A percentile compares a stretch with the other conserved stretches of the same genome.
phyloP scores from a whole-genome alignment of 163 green algal species.

The Scenedesmus sp. region DNA sequence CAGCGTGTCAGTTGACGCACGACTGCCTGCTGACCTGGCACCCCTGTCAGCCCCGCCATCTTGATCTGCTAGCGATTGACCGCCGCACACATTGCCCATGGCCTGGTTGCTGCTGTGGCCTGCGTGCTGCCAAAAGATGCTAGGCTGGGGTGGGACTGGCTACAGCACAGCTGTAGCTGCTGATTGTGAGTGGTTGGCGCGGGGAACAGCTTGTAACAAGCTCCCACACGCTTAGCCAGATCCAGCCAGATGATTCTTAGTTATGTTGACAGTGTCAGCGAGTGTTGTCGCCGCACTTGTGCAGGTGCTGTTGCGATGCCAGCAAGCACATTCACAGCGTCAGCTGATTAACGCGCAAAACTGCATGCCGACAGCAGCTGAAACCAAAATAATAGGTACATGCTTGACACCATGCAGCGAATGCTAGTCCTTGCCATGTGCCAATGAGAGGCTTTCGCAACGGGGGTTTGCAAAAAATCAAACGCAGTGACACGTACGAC shows the following conservation, averaged over 20 bases:
- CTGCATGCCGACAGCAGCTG: neutral
- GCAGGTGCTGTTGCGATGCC: neutral
- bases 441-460: neutral
- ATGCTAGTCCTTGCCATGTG: neutral
- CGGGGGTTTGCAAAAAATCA: neutral
- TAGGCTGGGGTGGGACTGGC: neutral
- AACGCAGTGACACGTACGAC: neutral
- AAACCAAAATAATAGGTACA: neutral
- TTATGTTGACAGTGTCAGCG: neutral
- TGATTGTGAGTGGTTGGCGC: slow-evolving; percentile 5
- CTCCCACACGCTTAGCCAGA: neutral
- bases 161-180: slow-evolving; percentile 11
- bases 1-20: slow-evolving; percentile 4
- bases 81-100: slow-evolving; percentile 42
- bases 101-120: neutral
- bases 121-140: neutral
- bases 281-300: neutral
- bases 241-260: neutral
- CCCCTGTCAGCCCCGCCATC: neutral
- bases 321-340: neutral
- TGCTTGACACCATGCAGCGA: neutral
- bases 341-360: neutral
- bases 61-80: neutral
- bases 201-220: neutral
- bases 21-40: neutral